phyloP scores from a whole-genome alignment of 1,284 basidiomycete genomes.

The Tilletia indica region DNA sequence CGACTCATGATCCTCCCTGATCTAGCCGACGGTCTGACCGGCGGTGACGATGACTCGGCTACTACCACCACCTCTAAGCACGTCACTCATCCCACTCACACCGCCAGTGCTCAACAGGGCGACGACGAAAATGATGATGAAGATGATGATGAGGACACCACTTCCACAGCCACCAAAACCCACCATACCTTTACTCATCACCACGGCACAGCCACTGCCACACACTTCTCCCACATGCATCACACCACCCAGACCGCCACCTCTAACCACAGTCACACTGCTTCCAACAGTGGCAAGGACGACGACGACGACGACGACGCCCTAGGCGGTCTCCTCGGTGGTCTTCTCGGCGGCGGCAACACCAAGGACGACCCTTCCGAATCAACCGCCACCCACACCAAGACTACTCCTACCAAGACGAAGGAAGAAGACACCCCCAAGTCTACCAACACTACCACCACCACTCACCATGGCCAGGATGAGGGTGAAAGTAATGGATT shows the following conservation, averaged over 20 bases:
- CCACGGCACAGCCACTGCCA: background rate
- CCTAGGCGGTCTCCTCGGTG: background rate
- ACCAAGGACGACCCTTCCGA: background rate
- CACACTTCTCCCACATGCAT: background rate
- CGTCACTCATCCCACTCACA: background rate
- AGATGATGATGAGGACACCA: background rate
- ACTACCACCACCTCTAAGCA: conserved; percentile 7
- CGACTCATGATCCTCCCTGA: background rate
- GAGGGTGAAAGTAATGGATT: background rate
- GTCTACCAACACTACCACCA: background rate
- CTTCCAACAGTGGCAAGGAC: background rate
- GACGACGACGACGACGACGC: background rate
- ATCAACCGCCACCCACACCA: background rate
- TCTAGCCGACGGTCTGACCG: background rate
- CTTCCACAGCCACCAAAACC: background rate
- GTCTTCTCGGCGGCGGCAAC: conserved; percentile 4
- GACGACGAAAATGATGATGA: background rate
- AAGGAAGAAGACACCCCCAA: background rate
- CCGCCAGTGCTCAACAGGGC: background rate
- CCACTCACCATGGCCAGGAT: background rate
- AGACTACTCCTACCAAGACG: background rate
- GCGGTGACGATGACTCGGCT: background rate
- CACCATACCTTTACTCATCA: background rate
- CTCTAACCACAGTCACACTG: background rate
- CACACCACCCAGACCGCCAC: background rate